A percentile compares a stretch with the other conserved stretches of the same genome.
phyloP scores from a whole-genome alignment of 306 rosid genomes.

The Echinosophora koreensis region DNA sequence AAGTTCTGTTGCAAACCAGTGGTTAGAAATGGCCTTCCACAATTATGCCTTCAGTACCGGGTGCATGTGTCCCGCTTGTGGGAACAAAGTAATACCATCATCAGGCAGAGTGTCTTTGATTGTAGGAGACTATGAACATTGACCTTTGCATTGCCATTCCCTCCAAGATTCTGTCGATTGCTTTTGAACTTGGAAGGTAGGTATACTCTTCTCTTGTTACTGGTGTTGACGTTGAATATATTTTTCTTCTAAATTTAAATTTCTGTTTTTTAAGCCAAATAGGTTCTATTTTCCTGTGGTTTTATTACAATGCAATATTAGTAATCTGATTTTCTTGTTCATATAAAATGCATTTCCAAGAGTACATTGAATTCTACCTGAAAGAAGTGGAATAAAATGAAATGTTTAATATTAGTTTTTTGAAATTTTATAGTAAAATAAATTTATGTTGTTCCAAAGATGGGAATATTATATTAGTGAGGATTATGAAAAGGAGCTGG shows the following conservation, averaged over 20 bases:
- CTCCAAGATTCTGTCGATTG: constrained; percentile 37
- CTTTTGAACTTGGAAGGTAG: constrained; percentile 27
- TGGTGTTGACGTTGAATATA: constrained; percentile 12
- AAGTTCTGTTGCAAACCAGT: constrained; percentile 20
- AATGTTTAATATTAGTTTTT: background rate
- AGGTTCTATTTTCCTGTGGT: background rate
- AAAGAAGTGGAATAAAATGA: background rate
- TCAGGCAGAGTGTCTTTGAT: constrained; percentile 31
- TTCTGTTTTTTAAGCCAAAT: background rate
- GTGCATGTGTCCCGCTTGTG: constrained; percentile 29
- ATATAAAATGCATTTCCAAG: background rate
- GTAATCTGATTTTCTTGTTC: constrained; percentile 9
- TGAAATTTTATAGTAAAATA: background rate
- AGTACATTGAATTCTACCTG: background rate
- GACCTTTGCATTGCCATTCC: constrained; percentile 8
- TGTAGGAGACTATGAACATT: constrained; percentile 12
- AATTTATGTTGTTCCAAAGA: background rate
- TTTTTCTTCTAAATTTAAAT: background rate
- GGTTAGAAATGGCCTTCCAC: constrained; percentile 30
- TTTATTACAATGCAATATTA: background rate
- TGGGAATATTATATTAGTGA: background rate
- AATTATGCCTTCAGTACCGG: constrained; percentile 20
- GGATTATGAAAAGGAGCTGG: background rate
- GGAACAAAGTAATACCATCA: constrained; percentile 34
- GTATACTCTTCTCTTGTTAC: constrained; percentile 26